Percentiles rank a stretch among this genome's conserved stretches.
phyloP scores from a whole-genome alignment of 805 yeast species.

The Sugiyamaella qingdaonensis region DNA sequence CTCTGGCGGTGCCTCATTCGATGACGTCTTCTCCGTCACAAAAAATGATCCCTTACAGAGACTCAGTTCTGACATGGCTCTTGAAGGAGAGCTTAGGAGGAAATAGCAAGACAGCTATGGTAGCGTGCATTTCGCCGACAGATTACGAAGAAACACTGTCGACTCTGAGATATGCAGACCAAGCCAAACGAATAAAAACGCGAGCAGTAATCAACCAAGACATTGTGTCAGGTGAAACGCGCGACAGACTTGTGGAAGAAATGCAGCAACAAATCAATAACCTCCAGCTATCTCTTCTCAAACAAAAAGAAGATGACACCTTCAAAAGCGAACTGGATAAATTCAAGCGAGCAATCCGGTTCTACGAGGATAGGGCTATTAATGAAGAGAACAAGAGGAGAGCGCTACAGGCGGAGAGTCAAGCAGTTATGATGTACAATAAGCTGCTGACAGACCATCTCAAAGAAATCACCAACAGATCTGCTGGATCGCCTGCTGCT shows the following conservation, averaged over 20 bases:
- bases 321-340: conserved; percentile 28
- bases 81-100: conserved; percentile 77
- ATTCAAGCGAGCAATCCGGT: conserved; percentile 27
- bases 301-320: conserved; percentile 24
- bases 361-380: conserved; percentile 31
- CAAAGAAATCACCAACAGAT: conserved; percentile 21
- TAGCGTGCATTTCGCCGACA: conserved; percentile 80
- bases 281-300: conserved; percentile 25
- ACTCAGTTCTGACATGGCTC: conserved; percentile 70
- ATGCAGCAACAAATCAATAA: conserved; percentile 38
- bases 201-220: conserved; percentile 52
- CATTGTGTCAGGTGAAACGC: conserved; percentile 35
- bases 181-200: conserved; percentile 66
- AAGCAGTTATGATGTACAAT: conserved; percentile 27
- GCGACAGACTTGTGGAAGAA: conserved; percentile 36
- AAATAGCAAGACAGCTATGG: conserved; percentile 79
- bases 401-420: conserved; percentile 29
- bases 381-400: conserved; percentile 30
- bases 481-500: not conserved
- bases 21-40: conserved; percentile 5
- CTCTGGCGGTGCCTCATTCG: conserved; percentile 39
- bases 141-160: conserved; percentile 75
- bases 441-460: conserved; percentile 28
- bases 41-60: conserved; percentile 61
- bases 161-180: conserved; percentile 72